Base-by-base conservation (phyloP, 257 asterid species). In the Nemophila menziesii region DNA sequence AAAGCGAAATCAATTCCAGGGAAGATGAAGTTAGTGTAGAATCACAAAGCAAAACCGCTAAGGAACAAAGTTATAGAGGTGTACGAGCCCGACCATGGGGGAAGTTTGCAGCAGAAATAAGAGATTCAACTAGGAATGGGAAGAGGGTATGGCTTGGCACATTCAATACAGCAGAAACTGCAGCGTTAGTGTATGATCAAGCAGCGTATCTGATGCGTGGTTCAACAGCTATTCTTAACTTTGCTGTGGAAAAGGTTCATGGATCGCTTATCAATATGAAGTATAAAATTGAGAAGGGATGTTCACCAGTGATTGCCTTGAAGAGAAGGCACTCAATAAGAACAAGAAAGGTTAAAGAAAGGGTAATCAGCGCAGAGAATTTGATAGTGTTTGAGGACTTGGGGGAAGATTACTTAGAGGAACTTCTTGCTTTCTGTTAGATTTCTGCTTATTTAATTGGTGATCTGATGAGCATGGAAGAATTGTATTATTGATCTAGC, bases 21-120 rank as follows among this genome's bases (percentile, higher is more conserved):
- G 80, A 2, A 38, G 33, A 10, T n/a, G 36, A 53, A 4, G 22
- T 2, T 26, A 34, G 4, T 36, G 13, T 12, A 6, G n/a, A n/a
- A 8, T 22, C 29, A 0, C 6, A 57, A 12, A 46, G 20, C n/a
- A 13, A 27, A 13, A 22, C 8, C 2, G 23, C n/a, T 1, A 49
- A 45, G 22, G 58, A 52, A 15, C 62, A 58, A 16, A 52, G 40
- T n/a, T 68, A 54, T 15, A 63, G 64, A 2, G 75, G 75, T 3
- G 70, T 63, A n/a, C 26, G 70, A n/a, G 58, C 38, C 38, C 57
- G 67, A 36, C 67, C 70, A 9, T 63, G 75, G 71, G 67, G 75
- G 6, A 67, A 62, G 40, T 67, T 21, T 40, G 74, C 74, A 5
- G 58, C 74, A 8, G 74, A 62, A 44, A 68, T 68, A 41, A 63